Base-by-base conservation (phyloP, 345 rosid species). In the Cardamine chenopodiifolia region DNA sequence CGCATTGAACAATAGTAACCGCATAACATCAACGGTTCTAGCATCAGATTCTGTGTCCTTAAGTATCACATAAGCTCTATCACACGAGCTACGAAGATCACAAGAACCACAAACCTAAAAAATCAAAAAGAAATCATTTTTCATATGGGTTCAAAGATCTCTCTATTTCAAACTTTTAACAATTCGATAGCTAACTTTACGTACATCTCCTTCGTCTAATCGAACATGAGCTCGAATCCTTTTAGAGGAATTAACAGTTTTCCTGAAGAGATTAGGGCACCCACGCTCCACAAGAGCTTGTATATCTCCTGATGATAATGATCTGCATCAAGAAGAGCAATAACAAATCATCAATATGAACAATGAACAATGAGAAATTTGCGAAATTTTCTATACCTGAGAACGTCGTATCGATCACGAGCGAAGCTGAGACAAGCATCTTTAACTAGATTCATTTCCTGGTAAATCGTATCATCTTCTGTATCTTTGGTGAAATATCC, bases 141-240 rank as follows among this genome's bases (percentile, higher is more conserved):
- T 59, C 49, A n/a, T 56, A 68, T 39, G 40, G 1, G 32, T 17
- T 72, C 39, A 17, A 45, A 75, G 64, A 58, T 42, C 39, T 60
- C 20, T 54, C 35, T 29, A 55, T 1, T 25, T 15, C 29, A 55
- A 32, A 1, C 9, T 18, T 18, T 10, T 0, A 57, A 42, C 63
- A 25, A 66, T 39, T 31, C 37, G 34, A 31, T 18, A 52, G 62
- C 45, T 25, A 60, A 66, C 90, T 75, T 86, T 61, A 64, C 96
- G 74, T 86, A 94, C 98, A 78, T 92, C 96, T 71, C 84, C 97
- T 86, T 95, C 99, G 22, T 92, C 92, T 29, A 90, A 79, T 23
- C 60, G 66, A 67, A 80, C 76, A 64, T 80, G 71, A 65, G 85
- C 88, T 81, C 99, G 87, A 82, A 95, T 81, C 85, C 99, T 89